phyloP scores from a whole-genome alignment of 2,329 filamentous ascomycete genomes.

The Fusarium sp. region DNA sequence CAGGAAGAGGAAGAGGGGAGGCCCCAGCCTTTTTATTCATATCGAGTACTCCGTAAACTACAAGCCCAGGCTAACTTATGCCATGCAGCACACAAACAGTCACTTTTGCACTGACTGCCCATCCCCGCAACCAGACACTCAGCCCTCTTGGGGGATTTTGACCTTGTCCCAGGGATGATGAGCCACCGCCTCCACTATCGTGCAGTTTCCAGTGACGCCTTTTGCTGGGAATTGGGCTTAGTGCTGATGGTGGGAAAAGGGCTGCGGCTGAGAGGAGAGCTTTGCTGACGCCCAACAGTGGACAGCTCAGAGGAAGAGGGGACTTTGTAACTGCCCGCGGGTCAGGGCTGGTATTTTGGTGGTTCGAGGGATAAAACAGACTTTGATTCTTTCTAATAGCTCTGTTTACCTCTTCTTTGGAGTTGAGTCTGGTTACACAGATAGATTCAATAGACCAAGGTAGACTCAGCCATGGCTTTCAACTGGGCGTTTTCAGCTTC shows the following conservation, averaged over 20 bases:
- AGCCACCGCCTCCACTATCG: slow-evolving; percentile 46
- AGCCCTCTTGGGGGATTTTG: slow-evolving; percentile 42
- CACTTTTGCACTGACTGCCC: slow-evolving; percentile 16
- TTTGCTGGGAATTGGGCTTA: slow-evolving; percentile 43
- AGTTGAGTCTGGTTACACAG: neutral
- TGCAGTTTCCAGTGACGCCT: slow-evolving; percentile 33
- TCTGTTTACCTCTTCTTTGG: neutral
- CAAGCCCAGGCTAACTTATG: neutral
- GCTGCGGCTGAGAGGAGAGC: slow-evolving; percentile 47
- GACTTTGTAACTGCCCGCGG: slow-evolving; percentile 26
- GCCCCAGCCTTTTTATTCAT: slow-evolving; percentile 42
- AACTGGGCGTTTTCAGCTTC: slow-evolving; percentile 22
- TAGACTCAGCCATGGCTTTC: slow-evolving; percentile 5
- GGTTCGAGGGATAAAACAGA: neutral
- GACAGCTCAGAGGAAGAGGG: slow-evolving; percentile 24
- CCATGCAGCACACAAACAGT: slow-evolving; percentile 2
- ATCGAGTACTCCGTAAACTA: neutral
- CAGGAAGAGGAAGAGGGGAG: slow-evolving; percentile 4
- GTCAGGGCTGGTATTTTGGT: slow-evolving; percentile 3
- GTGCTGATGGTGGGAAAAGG: slow-evolving; percentile 45
- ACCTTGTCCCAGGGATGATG: slow-evolving; percentile 36
- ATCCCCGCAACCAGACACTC: slow-evolving; percentile 43
- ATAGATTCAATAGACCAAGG: neutral
- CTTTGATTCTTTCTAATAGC: neutral
- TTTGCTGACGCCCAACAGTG: slow-evolving; percentile 38